Percentiles rank a stretch among this genome's conserved stretches.
Evolutionary conservation across 1,284 basidiomycete species (phyloP).

Genomic region (Fomitopsis pinicola): DNA sequence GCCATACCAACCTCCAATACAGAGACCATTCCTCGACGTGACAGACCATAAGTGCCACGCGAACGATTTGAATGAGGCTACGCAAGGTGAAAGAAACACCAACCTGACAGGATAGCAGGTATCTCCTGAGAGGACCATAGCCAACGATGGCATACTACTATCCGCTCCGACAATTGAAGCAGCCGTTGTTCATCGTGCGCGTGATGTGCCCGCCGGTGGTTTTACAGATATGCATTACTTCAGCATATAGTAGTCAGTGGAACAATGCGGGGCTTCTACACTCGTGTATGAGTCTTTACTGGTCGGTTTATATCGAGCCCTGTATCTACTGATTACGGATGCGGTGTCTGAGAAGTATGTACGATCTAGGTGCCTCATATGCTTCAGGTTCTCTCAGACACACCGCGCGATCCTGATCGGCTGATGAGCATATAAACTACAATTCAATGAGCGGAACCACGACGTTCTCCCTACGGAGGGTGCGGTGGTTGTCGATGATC

Average conservation of each 20-base stretch:
- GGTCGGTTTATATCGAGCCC: too few species aligned
- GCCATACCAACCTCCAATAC: not conserved
- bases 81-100: not conserved
- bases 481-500: not conserved
- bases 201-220: not conserved
- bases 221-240: too few species aligned
- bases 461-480: not conserved
- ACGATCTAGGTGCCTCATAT: too few species aligned
- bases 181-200: not conserved
- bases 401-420: too few species aligned
- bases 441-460: not conserved
- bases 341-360: too few species aligned
- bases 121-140: slow-evolving; percentile 34
- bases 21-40: not conserved
- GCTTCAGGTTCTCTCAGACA: too few species aligned
- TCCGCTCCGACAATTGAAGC: not conserved
- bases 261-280: too few species aligned
- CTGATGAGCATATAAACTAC: too few species aligned
- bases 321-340: too few species aligned
- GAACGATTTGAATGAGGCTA: not conserved
- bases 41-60: not conserved
- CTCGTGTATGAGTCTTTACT: too few species aligned
- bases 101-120: slow-evolving; percentile 38
- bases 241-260: too few species aligned
- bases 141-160: slow-evolving; percentile 13